A percentile compares a stretch with the other conserved stretches of the same genome.
Evolutionary conservation across 2,329 filamentous ascomycete species (phyloP).

Genomic region (Thermochaetoides dissita): DNA sequence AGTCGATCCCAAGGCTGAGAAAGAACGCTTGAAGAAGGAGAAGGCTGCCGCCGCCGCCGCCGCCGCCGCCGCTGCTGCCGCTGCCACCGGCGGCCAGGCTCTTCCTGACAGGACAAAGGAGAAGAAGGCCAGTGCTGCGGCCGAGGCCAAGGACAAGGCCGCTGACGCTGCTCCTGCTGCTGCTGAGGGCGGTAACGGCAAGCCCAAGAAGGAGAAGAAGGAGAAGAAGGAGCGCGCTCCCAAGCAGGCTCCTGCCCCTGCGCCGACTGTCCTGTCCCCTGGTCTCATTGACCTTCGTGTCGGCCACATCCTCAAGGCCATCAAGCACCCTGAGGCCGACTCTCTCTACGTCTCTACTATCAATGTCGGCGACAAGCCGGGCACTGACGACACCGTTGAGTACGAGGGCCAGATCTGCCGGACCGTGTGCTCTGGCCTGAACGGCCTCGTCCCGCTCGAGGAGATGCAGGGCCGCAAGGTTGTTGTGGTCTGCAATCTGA

Average conservation of each 20-base stretch:
- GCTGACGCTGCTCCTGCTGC: slow-evolving; percentile 11
- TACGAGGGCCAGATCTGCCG: slow-evolving; percentile 84
- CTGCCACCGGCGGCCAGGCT: slow-evolving; percentile 31
- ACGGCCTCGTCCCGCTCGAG: slow-evolving; percentile 79
- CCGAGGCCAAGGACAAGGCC: slow-evolving; percentile 19
- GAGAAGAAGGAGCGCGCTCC: slow-evolving; percentile 84
- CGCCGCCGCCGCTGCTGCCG: slow-evolving; percentile 25
- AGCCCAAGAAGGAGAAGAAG: slow-evolving; percentile 81
- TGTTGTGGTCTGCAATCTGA: slow-evolving; percentile 90
- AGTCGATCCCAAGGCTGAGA: slow-evolving; percentile 84
- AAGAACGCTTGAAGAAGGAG: slow-evolving; percentile 92
- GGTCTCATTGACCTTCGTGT: slow-evolving; percentile 87
- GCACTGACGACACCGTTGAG: slow-evolving; percentile 77
- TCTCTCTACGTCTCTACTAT: slow-evolving; percentile 92
- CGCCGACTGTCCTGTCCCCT: slow-evolving; percentile 69
- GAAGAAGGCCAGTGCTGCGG: slow-evolving; percentile 42
- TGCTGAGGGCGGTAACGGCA: slow-evolving; percentile 26
- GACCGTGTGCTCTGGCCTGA: slow-evolving; percentile 93
- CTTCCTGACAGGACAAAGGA: slow-evolving; percentile 49
- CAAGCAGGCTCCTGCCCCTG: slow-evolving; percentile 51
- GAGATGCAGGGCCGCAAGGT: slow-evolving; percentile 97
- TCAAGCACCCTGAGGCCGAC: slow-evolving; percentile 93
- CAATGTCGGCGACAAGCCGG: slow-evolving; percentile 76
- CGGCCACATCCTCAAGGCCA: slow-evolving; percentile 90
- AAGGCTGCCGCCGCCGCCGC: slow-evolving; percentile 58